phyloP scores from a whole-genome alignment of 140 eudicot species.

The Ambrosia hybrid region DNA sequence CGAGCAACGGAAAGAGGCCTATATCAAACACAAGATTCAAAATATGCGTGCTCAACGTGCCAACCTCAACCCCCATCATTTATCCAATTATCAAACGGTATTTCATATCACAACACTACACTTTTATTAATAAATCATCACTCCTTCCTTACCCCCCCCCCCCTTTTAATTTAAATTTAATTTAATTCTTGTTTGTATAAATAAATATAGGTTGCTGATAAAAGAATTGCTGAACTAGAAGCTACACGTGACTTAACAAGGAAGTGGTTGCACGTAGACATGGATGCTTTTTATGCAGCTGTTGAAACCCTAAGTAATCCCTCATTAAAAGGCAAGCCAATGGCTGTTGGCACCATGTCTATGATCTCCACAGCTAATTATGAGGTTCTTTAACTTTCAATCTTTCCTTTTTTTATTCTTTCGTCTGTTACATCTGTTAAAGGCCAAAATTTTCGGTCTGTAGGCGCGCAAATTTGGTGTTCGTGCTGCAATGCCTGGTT shows the following conservation, averaged over 20 bases:
- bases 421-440: conserved; percentile 10
- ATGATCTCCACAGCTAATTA: conserved; percentile 98
- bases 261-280: conserved; percentile 94
- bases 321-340: conserved; percentile 74
- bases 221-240: conserved; percentile 69
- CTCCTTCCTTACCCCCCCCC: too few species aligned
- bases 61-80: conserved; percentile 60
- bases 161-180: too few species aligned
- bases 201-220: conserved; percentile 69
- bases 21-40: conserved; percentile 67
- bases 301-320: conserved; percentile 89
- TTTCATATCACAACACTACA: too few species aligned
- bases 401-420: background rate
- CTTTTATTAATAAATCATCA: too few species aligned
- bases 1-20: conserved; percentile 86
- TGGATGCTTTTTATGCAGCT: conserved; percentile 99
- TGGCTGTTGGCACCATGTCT: conserved; percentile 99
- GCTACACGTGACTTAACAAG: conserved; percentile 83
- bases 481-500: conserved; percentile 99
- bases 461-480: conserved; percentile 96
- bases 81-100: conserved; percentile 66
- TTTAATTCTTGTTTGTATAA: too few species aligned
- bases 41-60: conserved; percentile 60
- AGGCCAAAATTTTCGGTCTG: conserved; percentile 22
- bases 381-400: conserved; percentile 54